These are phyloP conservation scores for Syzygium syzygioides DNA, from an alignment of 441 rosid species.

Conservation along the genomic window DNA sequence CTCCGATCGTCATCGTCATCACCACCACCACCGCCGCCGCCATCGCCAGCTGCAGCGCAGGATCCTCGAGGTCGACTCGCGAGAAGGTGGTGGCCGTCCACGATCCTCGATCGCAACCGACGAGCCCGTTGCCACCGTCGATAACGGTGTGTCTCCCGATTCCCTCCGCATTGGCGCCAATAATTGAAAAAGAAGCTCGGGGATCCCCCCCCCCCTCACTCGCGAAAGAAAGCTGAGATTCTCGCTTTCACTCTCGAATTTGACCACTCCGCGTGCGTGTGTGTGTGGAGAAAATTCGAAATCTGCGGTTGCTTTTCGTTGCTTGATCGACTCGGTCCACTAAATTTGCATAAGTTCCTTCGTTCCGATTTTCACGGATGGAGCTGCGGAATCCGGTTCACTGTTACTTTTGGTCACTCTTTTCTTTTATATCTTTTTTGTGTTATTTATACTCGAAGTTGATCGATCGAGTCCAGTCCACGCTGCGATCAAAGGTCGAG, in stretches of 20 bases:
- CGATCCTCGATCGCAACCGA: background rate
- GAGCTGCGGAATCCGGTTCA: constrained; percentile 19
- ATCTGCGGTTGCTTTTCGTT: background rate
- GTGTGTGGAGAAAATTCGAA: background rate
- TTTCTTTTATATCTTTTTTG: background rate
- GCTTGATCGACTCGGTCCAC: background rate
- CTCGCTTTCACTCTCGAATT: constrained; percentile 1
- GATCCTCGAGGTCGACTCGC: background rate
- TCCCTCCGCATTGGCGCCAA: background rate
- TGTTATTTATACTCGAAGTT: constrained; percentile 17
- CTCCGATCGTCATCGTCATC: background rate
- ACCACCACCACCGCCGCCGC: background rate
- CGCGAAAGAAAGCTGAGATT: background rate
- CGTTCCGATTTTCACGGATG: background rate
- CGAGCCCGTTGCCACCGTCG: background rate
- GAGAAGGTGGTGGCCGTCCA: background rate
- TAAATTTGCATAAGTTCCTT: background rate
- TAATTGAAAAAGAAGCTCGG: background rate
- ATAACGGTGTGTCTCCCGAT: background rate
- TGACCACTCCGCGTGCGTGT: background rate
- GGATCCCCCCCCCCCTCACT: background rate
- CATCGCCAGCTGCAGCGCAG: background rate
- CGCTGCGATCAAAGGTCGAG: constrained; percentile 15
- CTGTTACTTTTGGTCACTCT: background rate
- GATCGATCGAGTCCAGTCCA: constrained; percentile 1